Evolutionary conservation across 306 rosid genomes (phyloP).

Genomic region (Prunus persica): Prunus_persica_NCBIv2 NC_034009.1:29245501-29246000

Average conservation of each 20-base stretch:
- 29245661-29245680: slow-evolving; percentile 83
- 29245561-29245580: slow-evolving; percentile 16
- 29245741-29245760: background rate
- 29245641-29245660: slow-evolving; percentile 85
- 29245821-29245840: background rate
- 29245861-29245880: background rate
- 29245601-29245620: slow-evolving; percentile 99
- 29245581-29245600: slow-evolving; percentile 95
- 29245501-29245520: background rate
- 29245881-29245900: background rate
- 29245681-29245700: slow-evolving; percentile 73
- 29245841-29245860: background rate
- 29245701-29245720: background rate
- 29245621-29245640: slow-evolving; percentile 79
- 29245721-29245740: background rate
- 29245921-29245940: no score
- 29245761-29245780: background rate
- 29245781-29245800: background rate
- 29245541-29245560: background rate
- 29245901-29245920: background rate
- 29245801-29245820: background rate
- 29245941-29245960: no score
- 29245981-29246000: no score
- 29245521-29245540: background rate
- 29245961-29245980: no score